Evolutionary conservation across 108 stramenopile genomes (phyloP).

Genomic region (Pseudonitzschia multistriata): DNA sequence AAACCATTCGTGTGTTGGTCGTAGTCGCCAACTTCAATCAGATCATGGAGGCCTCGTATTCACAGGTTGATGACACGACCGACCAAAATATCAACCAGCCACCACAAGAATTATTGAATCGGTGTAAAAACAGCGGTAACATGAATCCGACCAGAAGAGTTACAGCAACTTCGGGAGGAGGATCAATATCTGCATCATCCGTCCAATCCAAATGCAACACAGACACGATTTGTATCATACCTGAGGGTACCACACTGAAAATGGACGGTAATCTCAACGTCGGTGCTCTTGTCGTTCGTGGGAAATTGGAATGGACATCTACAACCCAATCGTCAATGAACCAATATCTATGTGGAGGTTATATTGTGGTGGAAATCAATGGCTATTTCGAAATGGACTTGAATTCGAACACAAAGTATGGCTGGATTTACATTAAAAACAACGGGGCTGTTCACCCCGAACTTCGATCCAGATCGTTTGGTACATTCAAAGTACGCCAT

Average conservation of each 20-base stretch:
- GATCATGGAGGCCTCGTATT: constrained; percentile 22
- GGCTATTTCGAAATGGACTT: constrained; percentile 41
- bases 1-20: too few relatives aligned
- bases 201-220: constrained; percentile 23
- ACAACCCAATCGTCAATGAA: constrained; percentile 18
- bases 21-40: constrained; percentile 20
- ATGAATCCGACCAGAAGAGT: constrained; percentile 3
- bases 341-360: constrained; percentile 54
- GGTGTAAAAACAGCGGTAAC: constrained; percentile 7
- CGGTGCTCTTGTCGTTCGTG: constrained; percentile 46
- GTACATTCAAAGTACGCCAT: neutral
- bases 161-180: neutral
- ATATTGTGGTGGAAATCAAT: constrained; percentile 39
- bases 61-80: constrained; percentile 19
- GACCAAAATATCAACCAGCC: neutral
- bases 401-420: constrained; percentile 16
- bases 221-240: constrained; percentile 41
- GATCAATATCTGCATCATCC: neutral
- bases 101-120: constrained; percentile 6
- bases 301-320: constrained; percentile 46
- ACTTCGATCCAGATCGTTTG: constrained; percentile 5
- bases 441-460: constrained; percentile 36
- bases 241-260: constrained; percentile 28
- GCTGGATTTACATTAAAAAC: constrained; percentile 55
- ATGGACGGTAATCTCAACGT: constrained; percentile 43